Evolutionary conservation across 768 basidiomycete species (phyloP).

Genomic region (Megacollybia marginata): DNA sequence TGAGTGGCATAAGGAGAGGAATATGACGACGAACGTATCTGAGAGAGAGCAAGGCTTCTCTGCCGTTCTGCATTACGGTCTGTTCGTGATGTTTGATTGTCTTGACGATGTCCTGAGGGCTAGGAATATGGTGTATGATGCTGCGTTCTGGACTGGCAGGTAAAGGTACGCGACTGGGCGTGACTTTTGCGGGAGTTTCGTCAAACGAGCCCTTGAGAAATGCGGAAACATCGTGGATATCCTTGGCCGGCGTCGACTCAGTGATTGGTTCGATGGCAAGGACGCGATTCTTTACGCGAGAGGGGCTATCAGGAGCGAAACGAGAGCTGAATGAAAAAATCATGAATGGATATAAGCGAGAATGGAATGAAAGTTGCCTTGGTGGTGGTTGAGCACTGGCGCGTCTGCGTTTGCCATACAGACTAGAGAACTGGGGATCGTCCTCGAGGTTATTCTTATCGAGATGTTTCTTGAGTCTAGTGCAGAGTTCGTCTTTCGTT

Average conservation of each 20-base stretch:
- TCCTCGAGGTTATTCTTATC: constrained; percentile 51
- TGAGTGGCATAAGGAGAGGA: not conserved
- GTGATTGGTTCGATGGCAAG: constrained; percentile 24
- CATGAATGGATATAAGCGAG: not conserved
- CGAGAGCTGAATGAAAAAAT: not conserved
- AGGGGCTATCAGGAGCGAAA: constrained; percentile 13
- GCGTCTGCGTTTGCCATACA: constrained; percentile 36
- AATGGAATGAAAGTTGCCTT: not conserved
- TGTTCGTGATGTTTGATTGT: constrained; percentile 26
- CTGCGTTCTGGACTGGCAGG: constrained; percentile 29
- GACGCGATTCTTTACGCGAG: constrained; percentile 16
- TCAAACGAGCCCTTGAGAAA: constrained; percentile 38
- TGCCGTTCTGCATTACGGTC: constrained; percentile 23
- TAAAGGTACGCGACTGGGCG: constrained; percentile 26
- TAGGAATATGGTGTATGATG: constrained; percentile 27
- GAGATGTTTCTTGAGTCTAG: constrained; percentile 57
- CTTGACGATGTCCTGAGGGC: constrained; percentile 23
- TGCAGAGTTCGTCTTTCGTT: constrained; percentile 56
- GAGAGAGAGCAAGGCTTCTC: constrained; percentile 27
- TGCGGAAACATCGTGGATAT: constrained; percentile 42
- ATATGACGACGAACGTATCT: constrained; percentile 9
- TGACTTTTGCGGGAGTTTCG: constrained; percentile 16
- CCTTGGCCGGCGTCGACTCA: constrained; percentile 43
- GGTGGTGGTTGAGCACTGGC: constrained; percentile 32
- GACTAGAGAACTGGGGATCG: constrained; percentile 47